These are phyloP conservation scores for Tolypocladium tundrense DNA, from an alignment of 2,329 filamentous ascomycete genomes.

Conservation along the genomic window DNA sequence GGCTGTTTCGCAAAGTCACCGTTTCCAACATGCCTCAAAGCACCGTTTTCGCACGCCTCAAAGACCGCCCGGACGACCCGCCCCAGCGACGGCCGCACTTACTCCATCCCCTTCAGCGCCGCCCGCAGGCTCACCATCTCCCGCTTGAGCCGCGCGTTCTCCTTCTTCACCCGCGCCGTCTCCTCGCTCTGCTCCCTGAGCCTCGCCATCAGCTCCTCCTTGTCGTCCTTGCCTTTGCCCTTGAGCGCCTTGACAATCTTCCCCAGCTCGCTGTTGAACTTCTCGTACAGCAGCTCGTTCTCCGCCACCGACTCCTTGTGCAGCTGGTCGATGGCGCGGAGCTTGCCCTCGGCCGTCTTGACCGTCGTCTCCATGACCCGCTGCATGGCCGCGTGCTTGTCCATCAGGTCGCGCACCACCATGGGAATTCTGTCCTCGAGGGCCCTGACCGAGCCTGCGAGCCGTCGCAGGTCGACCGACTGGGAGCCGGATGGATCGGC, in stretches of 20 bases:
- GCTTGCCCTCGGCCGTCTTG: conserved; percentile 65
- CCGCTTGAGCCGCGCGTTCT: conserved; percentile 73
- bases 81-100: conserved; percentile 9
- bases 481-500: conserved; percentile 16
- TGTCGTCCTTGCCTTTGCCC: conserved; percentile 63
- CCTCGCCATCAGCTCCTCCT: conserved; percentile 63
- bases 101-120: conserved; percentile 35
- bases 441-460: conserved; percentile 48
- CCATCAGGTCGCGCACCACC: conserved; percentile 47
- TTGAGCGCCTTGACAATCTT: conserved; percentile 70
- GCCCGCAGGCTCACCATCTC: conserved; percentile 65
- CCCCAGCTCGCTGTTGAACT: conserved; percentile 82
- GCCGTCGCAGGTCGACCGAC: conserved; percentile 33
- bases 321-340: conserved; percentile 74
- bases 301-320: conserved; percentile 82
- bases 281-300: conserved; percentile 85
- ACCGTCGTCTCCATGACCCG: conserved; percentile 63
- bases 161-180: conserved; percentile 65
- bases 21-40: background rate
- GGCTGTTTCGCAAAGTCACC: background rate
- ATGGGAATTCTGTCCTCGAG: conserved; percentile 59
- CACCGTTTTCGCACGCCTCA: background rate
- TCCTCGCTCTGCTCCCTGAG: conserved; percentile 71
- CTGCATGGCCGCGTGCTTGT: conserved; percentile 53
- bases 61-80: background rate